Conservation (phyloP, 2,329 filamentous ascomycete genomes). For the Microdochium paspali region DNA sequence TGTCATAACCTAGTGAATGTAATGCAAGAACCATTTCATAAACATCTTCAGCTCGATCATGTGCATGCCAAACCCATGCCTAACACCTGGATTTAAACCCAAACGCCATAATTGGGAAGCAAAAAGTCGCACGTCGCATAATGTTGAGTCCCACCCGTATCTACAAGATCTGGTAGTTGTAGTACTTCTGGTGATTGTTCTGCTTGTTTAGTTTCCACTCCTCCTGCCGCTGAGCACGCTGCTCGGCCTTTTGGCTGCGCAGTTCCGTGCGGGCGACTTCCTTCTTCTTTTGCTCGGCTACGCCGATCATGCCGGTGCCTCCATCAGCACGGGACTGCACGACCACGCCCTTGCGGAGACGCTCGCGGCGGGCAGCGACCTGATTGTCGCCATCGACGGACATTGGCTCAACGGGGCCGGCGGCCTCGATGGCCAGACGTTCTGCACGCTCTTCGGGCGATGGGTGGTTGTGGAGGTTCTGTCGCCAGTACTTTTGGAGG, state of each 20-base stretch:
- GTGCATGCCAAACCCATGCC: too few relatives aligned
- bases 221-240: conserved; percentile 51
- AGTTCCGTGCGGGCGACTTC: conserved; percentile 59
- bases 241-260: conserved; percentile 56
- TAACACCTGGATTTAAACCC: too few relatives aligned
- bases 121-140: neutral
- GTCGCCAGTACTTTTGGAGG: conserved; percentile 78
- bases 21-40: too few relatives aligned
- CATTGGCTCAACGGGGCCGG: conserved; percentile 22
- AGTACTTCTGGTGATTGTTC: conserved; percentile 62
- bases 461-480: conserved; percentile 83
- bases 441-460: conserved; percentile 66
- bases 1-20: too few relatives aligned
- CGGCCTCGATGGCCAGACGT: conserved; percentile 50
- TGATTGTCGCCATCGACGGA: conserved; percentile 24
- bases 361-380: conserved; percentile 23
- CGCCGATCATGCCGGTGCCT: conserved; percentile 68
- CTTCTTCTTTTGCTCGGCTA: conserved; percentile 65
- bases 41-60: too few relatives aligned
- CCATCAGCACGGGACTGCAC: conserved; percentile 57
- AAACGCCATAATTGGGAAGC: neutral
- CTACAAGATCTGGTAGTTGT: conserved; percentile 36
- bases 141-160: neutral
- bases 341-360: conserved; percentile 41
- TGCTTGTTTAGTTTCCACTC: conserved; percentile 64